These are phyloP conservation scores for Saccharum officinarum DNA, from an alignment of 176 grass and related monocot species.

Conservation along the genomic window DNA sequence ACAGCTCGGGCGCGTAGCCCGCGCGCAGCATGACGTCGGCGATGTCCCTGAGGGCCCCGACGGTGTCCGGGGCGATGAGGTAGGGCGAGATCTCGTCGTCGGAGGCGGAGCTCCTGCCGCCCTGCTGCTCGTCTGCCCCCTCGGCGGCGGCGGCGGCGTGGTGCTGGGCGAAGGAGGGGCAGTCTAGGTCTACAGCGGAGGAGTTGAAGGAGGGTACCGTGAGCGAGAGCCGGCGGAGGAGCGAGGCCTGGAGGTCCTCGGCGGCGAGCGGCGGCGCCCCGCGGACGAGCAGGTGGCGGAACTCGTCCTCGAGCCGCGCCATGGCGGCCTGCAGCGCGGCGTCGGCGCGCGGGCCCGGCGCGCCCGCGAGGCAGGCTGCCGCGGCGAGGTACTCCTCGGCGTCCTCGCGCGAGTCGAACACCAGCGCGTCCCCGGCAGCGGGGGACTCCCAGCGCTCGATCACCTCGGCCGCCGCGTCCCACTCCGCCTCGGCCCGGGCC, in stretches of 20 bases:
- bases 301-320: constrained; percentile 80
- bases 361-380: constrained; percentile 41
- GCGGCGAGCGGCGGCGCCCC: constrained; percentile 40
- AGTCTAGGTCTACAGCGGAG: constrained; percentile 47
- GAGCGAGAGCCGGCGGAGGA: constrained; percentile 66
- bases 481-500: constrained; percentile 35
- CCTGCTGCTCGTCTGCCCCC: constrained; percentile 11
- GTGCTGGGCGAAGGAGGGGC: constrained; percentile 46
- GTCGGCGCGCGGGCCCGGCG: constrained; percentile 40
- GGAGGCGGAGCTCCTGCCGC: constrained; percentile 44
- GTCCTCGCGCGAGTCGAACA: constrained; percentile 63
- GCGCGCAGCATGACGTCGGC: constrained; percentile 75
- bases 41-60: constrained; percentile 59
- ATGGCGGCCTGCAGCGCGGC: constrained; percentile 73
- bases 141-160: constrained; percentile 4
- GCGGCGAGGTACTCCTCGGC: constrained; percentile 62
- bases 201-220: constrained; percentile 48
- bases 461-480: constrained; percentile 26
- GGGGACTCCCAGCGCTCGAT: constrained; percentile 46
- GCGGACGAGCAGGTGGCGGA: constrained; percentile 75
- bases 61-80: constrained; percentile 55
- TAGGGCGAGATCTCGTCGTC: constrained; percentile 65
- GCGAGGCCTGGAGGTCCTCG: constrained; percentile 53
- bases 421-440: constrained; percentile 17
- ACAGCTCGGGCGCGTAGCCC: constrained; percentile 69